phyloP scores from a whole-genome alignment of 2,329 filamentous ascomycete genomes.

The Calonectria hongkongensis region DNA sequence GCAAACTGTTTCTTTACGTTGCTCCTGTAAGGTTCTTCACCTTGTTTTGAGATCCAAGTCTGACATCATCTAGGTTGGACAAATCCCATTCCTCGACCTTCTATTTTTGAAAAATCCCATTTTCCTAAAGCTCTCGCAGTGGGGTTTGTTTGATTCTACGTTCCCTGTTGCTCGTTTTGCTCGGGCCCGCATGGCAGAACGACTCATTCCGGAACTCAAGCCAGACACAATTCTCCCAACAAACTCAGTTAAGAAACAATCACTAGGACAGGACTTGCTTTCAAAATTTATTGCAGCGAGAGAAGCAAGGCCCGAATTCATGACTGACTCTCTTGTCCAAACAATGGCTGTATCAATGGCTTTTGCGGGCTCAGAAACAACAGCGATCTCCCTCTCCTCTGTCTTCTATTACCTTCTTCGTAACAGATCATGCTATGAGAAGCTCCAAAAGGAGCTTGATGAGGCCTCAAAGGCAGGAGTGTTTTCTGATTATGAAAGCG shows the following conservation, averaged over 20 bases:
- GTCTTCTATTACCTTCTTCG: constrained; percentile 85
- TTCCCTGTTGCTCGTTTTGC: constrained; percentile 86
- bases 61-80: constrained; percentile 73
- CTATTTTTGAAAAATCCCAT: constrained; percentile 85
- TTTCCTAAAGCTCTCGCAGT: constrained; percentile 79
- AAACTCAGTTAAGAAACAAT: constrained; percentile 59
- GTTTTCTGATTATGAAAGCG: constrained; percentile 71
- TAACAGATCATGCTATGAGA: constrained; percentile 72
- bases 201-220: constrained; percentile 68
- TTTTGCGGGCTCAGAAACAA: constrained; percentile 86
- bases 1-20: constrained; percentile 80
- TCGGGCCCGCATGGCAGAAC: constrained; percentile 78
- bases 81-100: constrained; percentile 83
- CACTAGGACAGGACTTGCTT: constrained; percentile 75
- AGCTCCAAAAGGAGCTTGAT: constrained; percentile 78
- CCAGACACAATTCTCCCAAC: constrained; percentile 57
- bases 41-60: rapidly evolving
- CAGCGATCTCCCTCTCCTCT: constrained; percentile 82
- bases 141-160: constrained; percentile 79
- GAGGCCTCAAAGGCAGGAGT: constrained; percentile 70
- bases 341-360: constrained; percentile 84
- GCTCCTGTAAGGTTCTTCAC: constrained; percentile 71
- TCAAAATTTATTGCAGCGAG: constrained; percentile 83
- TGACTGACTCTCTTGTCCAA: constrained; percentile 81
- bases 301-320: constrained; percentile 80